Evolutionary conservation across 2,329 filamentous ascomycete species (phyloP), one percentile per base, ranked within the genome.

Genomic region (Fusarium chuoi): DNA sequence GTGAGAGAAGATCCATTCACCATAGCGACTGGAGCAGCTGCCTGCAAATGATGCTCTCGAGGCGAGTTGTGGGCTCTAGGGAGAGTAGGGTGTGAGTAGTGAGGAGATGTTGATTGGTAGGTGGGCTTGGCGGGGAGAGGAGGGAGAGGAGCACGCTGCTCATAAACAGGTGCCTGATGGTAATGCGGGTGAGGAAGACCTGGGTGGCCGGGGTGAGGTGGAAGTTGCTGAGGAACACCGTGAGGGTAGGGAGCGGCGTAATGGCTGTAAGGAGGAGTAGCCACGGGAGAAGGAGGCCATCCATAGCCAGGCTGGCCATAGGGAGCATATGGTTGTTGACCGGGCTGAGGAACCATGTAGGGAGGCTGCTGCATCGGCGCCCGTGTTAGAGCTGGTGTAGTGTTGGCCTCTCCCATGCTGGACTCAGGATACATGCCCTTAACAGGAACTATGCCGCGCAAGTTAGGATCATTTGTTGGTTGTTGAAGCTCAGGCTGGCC

Each of bases 371-470:
- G 88, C 85, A 93, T 91, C 6, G 91, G 94, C 1, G 92, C 89
- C 74, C 94, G 90, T 18, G 94, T 96, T 44, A 97, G 89, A 6
- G 94, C 92, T 18, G 95, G 94, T 20, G 94, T 91, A 66, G 92
- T 92, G 80, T 92, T 92, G 71, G 92, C 88, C 79, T 98, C 96
- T 79, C 94, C 94, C 76, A 98, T 91, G 51, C 94, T 97, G 3
- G 96, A 97, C 83, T 99, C 96, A 0, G 96, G 96, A 81, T 99
- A 99, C 90, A 98, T 94, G 80, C 95, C 96, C 87, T 98, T 98
- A 51, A 92, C 89, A 1, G 96, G 96, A 5, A 94, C 87, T 71
- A 99, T 96, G 79, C 93, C 90, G 77, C 95, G 91, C 59, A 99
- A 87, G 28, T 88, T 85, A 10, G 94, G 91, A 80, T 99, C 96